Percentiles rank a stretch among this genome's conserved stretches.
Conservation (phyloP, 176 grass and related monocot genomes). For the Oryza nivara region DNA sequence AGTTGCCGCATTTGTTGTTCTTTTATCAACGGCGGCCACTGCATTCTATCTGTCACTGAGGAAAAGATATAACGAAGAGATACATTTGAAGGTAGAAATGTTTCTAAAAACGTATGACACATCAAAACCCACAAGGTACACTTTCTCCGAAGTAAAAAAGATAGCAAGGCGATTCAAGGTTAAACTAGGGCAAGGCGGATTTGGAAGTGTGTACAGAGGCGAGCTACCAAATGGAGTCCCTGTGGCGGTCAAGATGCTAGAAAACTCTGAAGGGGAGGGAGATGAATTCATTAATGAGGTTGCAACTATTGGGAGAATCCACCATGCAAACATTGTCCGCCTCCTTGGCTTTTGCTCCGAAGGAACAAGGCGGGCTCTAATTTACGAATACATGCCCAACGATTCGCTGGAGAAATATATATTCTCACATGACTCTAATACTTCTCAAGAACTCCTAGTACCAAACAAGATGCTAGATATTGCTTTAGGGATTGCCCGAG, state of each 20-base stretch:
- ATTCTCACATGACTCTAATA: too few species aligned
- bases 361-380: slow-evolving; percentile 38
- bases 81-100: slow-evolving; percentile 59
- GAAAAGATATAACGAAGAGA: slow-evolving; percentile 30
- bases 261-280: slow-evolving; percentile 40
- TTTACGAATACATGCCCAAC: slow-evolving; percentile 31
- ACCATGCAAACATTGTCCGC: slow-evolving; percentile 61
- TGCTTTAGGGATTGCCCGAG: too few species aligned
- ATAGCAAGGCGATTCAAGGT: slow-evolving; percentile 53
- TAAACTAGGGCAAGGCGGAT: slow-evolving; percentile 58
- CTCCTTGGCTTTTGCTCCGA: slow-evolving; percentile 62
- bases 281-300: slow-evolving; percentile 87
- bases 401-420: too few species aligned
- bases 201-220: slow-evolving; percentile 57
- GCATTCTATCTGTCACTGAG: slow-evolving; percentile 31
- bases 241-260: slow-evolving; percentile 71
- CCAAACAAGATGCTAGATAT: too few species aligned
- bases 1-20: background rate
- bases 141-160: slow-evolving; percentile 61
- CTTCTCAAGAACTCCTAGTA: too few species aligned
- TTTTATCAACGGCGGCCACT: background rate
- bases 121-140: slow-evolving; percentile 62
- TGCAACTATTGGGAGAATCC: slow-evolving; percentile 66
- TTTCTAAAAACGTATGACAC: slow-evolving; percentile 60
- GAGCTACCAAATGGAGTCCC: slow-evolving; percentile 58